Evolutionary conservation across 1,139 yeast species (phyloP).

Genomic region (Trichomonascaceae sp.): DNA sequence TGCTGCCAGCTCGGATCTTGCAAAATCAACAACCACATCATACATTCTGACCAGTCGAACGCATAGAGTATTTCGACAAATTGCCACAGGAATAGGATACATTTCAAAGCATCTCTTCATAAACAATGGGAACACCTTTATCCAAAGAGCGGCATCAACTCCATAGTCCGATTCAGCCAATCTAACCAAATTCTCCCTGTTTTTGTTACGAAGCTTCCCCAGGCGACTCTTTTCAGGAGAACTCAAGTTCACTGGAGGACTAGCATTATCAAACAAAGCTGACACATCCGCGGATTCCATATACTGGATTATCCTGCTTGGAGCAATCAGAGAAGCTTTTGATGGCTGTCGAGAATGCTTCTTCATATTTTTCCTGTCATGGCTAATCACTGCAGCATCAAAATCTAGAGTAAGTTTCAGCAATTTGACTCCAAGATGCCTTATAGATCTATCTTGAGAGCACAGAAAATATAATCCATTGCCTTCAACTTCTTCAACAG

Average conservation of each 20-base stretch:
- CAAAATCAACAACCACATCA: constrained; percentile 50
- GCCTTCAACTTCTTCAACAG: constrained; percentile 92
- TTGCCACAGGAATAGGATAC: constrained; percentile 91
- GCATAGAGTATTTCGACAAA: constrained; percentile 90
- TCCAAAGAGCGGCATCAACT: constrained; percentile 93
- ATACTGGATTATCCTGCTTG: constrained; percentile 72
- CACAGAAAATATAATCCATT: constrained; percentile 88
- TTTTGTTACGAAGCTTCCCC: constrained; percentile 52
- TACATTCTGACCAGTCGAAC: constrained; percentile 85
- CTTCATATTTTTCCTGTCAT: constrained; percentile 21
- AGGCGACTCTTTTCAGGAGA: constrained; percentile 75
- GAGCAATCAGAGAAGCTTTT: constrained; percentile 44
- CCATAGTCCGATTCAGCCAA: constrained; percentile 91
- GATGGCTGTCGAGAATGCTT: constrained; percentile 21
- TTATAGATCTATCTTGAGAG: constrained; percentile 71
- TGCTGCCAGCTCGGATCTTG: constrained; percentile 8
- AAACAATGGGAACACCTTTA: constrained; percentile 74
- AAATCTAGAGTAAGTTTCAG: constrained; percentile 73
- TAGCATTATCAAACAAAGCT: constrained; percentile 45
- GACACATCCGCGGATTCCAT: constrained; percentile 65
- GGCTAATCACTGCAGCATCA: constrained; percentile 67
- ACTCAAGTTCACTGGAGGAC: constrained; percentile 59
- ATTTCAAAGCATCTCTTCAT: constrained; percentile 65
- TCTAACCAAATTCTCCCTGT: constrained; percentile 58
- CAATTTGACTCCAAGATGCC: constrained; percentile 70